Base-by-base conservation (phyloP, 225 moss, liverwort and hornwort genomes). In the Asterella californica region DNA sequence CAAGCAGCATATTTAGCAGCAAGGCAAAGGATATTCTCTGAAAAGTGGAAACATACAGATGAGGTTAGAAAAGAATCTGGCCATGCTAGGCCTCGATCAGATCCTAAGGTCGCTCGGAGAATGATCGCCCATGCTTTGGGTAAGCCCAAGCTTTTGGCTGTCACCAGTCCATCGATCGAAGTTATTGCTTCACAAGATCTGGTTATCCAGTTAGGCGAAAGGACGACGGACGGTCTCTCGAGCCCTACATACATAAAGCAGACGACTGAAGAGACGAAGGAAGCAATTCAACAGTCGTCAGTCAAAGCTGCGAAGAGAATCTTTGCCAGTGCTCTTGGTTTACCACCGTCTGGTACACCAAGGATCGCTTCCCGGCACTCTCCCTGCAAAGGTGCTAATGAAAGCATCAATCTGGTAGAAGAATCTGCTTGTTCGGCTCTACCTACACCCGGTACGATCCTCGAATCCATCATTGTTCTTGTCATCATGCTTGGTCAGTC, bases 41-140 rank as follows among this genome's bases (percentile, higher is more conserved):
- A 89, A 29, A 83, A 81, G 42, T 90, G 84, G 75, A 83, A 87
- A 83, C 84, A 84, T 36, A 68, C 83, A 9, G 85, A 89, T 65
- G 85, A 84, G 79, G 75, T 81, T 76, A 32, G 68, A 2, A 89
- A 85, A 62, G 90, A 90, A 72, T 70, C 81, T 78, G 90, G 87
- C 49, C 71, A 76, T 36, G 83, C 82, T 79, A 90, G 92, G 74
- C 84, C 92, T 55, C 89, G 90, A 78, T 89, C 95, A 38, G 95
- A 95, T 80, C 99, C 99, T 64, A 82, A 87, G 42, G 99, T 95
- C 72, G 99, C 99, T 68, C 93, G 99, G 81, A 93, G 99, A 90
- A 99, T 99, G 99, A 99, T 99, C 83, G 99, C 99, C 34, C 99
- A 95, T 84, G 99, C 99, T 82, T 74, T 99, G 70, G 99, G 99